Evolutionary conservation across 768 basidiomycete species (phyloP).

Genomic region (Tulasnella sp.): DNA sequence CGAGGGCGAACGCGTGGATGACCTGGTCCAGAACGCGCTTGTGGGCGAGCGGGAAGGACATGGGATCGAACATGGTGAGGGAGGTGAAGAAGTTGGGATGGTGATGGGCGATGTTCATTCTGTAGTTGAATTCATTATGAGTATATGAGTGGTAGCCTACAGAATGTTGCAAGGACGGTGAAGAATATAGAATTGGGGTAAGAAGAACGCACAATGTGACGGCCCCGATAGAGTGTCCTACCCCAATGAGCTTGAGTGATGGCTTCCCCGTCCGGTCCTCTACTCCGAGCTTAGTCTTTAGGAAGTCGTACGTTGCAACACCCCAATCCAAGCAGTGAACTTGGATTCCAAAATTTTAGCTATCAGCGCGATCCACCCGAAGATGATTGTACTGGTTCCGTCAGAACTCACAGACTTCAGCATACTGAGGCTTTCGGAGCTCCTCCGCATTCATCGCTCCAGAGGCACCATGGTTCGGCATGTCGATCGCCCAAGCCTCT

Average conservation of each 20-base stretch:
- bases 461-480: not conserved
- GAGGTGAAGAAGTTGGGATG: not conserved
- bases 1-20: not conserved
- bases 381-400: not conserved
- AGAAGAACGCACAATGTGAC: not conserved
- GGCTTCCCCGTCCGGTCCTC: not conserved
- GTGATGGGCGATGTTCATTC: not conserved
- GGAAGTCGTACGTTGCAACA: not conserved
- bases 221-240: not conserved
- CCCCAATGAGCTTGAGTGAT: not conserved
- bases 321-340: not conserved
- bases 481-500: conserved; percentile 7
- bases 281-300: not conserved
- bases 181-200: not conserved
- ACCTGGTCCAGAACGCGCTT: too few relatives aligned
- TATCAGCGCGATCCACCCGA: not conserved
- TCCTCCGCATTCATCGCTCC: not conserved
- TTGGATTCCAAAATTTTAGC: not conserved
- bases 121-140: too few relatives aligned
- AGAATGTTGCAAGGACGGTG: too few relatives aligned
- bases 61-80: not conserved
- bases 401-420: not conserved
- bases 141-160: too few relatives aligned
- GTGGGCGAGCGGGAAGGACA: not conserved
- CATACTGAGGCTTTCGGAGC: not conserved